A percentile compares a stretch with the other conserved stretches of the same genome.
These are phyloP conservation scores for Dissophora ornata DNA, from an alignment of 192 early-diverging fungal species.

Conservation along the genomic window DNA sequence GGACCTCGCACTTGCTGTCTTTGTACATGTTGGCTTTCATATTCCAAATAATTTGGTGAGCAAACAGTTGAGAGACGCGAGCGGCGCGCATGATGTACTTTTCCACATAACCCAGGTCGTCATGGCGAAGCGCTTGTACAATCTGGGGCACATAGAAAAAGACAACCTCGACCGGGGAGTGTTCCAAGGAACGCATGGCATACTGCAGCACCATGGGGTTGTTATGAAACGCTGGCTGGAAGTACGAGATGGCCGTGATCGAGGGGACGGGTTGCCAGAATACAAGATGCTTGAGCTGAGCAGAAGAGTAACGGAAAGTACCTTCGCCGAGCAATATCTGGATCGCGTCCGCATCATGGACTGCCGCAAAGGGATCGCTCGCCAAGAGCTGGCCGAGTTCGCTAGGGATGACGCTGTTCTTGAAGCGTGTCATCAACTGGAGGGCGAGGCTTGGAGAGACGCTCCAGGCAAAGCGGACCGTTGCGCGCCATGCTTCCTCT, in stretches of 20 bases:
- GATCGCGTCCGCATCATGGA: conserved; percentile 79
- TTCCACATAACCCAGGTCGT: conserved; percentile 91
- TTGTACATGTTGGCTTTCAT: conserved; percentile 95
- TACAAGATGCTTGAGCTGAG: conserved; percentile 71
- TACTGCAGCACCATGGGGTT: conserved; percentile 95
- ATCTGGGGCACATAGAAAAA: conserved; percentile 99
- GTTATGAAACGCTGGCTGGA: conserved; percentile 73
- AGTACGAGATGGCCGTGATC: conserved; percentile 86
- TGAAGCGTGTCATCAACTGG: conserved; percentile 80
- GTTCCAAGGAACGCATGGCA: conserved; percentile 88
- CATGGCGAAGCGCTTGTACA: conserved; percentile 93
- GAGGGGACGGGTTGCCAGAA: conserved; percentile 94
- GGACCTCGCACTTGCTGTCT: conserved; percentile 55
- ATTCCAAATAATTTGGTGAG: conserved; percentile 99
- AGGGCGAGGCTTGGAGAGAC: conserved; percentile 83
- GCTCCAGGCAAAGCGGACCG: conserved; percentile 85
- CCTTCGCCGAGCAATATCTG: conserved; percentile 77
- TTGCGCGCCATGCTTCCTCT: conserved; percentile 76
- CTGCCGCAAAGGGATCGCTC: conserved; percentile 70
- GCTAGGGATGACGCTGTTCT: conserved; percentile 69
- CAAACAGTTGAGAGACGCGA: conserved; percentile 93
- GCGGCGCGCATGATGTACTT: conserved; percentile 93
- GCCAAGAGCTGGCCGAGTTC: conserved; percentile 74
- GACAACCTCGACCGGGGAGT: conserved; percentile 92
- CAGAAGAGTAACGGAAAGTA: conserved; percentile 20